These are phyloP conservation scores for Begonia loranthoides DNA, from an alignment of 306 rosid species.

Conservation along the genomic window DNA sequence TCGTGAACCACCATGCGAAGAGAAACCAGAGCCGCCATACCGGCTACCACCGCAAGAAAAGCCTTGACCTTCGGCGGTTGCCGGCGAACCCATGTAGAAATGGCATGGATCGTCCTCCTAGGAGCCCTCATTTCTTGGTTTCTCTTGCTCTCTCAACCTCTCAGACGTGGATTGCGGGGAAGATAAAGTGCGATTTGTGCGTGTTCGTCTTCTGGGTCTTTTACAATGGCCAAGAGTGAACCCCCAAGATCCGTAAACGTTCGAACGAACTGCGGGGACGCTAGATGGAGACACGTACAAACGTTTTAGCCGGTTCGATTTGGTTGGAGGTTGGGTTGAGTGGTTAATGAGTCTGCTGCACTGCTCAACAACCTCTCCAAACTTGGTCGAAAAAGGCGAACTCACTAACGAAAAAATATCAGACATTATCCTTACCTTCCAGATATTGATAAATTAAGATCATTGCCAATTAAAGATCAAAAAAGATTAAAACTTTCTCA, in stretches of 20 bases:
- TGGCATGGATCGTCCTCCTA: conserved; percentile 33
- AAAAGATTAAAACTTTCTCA: no score
- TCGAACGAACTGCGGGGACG: background rate
- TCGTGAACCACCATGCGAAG: conserved; percentile 48
- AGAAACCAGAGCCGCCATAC: conserved; percentile 25
- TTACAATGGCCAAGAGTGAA: background rate
- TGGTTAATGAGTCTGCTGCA: no score
- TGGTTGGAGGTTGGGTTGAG: background rate
- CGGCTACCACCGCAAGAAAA: conserved; percentile 29
- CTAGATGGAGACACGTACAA: background rate
- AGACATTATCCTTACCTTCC: no score
- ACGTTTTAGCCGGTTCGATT: background rate
- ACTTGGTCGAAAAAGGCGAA: no score
- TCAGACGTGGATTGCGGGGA: background rate
- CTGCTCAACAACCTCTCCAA: no score
- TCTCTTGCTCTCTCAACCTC: background rate
- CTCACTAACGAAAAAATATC: no score
- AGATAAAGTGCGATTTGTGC: background rate
- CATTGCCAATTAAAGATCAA: no score
- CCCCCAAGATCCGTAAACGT: background rate
- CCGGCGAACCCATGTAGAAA: conserved; percentile 41
- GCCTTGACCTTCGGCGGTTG: conserved; percentile 58
- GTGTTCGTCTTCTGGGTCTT: background rate
- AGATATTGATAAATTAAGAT: no score
- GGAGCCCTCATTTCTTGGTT: conserved; percentile 27